Base-by-base conservation (phyloP, 352 stramenopile genomes). In the Phytophthora nicotianae region DNA sequence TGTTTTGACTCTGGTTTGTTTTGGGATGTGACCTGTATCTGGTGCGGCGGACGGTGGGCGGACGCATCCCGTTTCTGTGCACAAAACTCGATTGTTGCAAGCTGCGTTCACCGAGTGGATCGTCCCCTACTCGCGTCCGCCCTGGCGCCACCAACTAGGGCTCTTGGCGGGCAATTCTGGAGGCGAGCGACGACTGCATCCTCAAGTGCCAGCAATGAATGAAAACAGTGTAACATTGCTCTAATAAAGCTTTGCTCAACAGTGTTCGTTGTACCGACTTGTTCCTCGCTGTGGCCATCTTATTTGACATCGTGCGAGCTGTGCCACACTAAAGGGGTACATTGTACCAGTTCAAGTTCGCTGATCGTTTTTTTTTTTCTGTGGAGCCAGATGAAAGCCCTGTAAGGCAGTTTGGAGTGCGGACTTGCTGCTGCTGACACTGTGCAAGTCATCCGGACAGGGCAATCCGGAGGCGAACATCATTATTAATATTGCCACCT, bases 1-100 rank as follows among this genome's bases (percentile, higher is more conserved):
- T 71, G 50, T 71, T 71, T 70, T 65, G 55, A 70, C 33, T 51
- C 35, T 64, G 42, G 38, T 66, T 63, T 57, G 50, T 62, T 71
- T 71, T 66, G 60, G 60, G 60, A 68, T 64, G 54, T 68, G 52
- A 45, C 54, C 54, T 62, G 62, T 65, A 56, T 62, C 56, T 65
- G 49, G 58, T 53, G 41, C 21, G 61, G 64, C 32, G 64, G 64
- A 72, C 64, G 48, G 26, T 9, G 19, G 16, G 62, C 42, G 56
- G 51, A 64, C 53, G 40, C n/a, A 27, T 37, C 55, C 50, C 49
- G 62, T 70, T 55, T 65, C 27, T 40, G 23, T 1, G 27, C 16
- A 41, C 50, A 24, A 59, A n/a, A n/a, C 51, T 27, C 10, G 51
- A 20, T 23, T 8, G 16, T 40, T 49, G 50, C n/a, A 33, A 17